These are phyloP conservation scores for Metschnikowia matae DNA, from an alignment of 805 yeast genomes.

Conservation along the genomic window DNA sequence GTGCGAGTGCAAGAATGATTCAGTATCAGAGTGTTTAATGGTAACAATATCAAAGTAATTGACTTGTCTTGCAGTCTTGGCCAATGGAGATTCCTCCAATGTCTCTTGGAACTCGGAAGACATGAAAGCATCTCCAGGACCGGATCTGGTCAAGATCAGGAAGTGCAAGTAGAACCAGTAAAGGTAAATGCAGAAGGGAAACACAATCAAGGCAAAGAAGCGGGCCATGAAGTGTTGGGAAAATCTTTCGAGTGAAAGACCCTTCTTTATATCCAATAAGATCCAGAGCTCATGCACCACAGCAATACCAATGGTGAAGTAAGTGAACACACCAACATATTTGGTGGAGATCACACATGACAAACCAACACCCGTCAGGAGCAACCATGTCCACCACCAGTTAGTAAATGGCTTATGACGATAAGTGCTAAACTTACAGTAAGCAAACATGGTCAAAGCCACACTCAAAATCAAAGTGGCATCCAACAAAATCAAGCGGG, in stretches of 20 bases:
- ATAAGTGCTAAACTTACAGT: conserved; percentile 70
- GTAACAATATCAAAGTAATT: conserved; percentile 76
- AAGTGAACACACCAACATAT: conserved; percentile 93
- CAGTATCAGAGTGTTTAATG: conserved; percentile 75
- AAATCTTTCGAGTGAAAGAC: conserved; percentile 55
- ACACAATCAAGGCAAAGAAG: conserved; percentile 60
- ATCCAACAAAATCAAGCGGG: conserved; percentile 87
- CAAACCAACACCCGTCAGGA: conserved; percentile 75
- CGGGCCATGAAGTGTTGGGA: conserved; percentile 73
- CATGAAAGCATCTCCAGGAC: conserved; percentile 96
- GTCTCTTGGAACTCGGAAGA: conserved; percentile 93
- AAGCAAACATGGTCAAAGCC: conserved; percentile 72
- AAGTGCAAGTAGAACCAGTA: conserved; percentile 94
- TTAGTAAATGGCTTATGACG: conserved; percentile 61
- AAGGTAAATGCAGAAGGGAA: conserved; percentile 79
- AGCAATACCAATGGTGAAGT: conserved; percentile 80
- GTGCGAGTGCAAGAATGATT: conserved; percentile 81
- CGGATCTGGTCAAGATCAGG: conserved; percentile 73
- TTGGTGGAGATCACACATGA: conserved; percentile 94
- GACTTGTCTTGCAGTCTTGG: conserved; percentile 64
- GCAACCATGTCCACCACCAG: conserved; percentile 86
- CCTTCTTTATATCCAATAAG: conserved; percentile 66
- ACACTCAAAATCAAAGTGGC: conserved; percentile 83
- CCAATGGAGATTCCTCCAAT: conserved; percentile 75
- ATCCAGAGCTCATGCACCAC: conserved; percentile 87